Evolutionary conservation across 192 early-diverging fungal species (phyloP), one percentile per base, ranked within the genome.

Genomic region (Coemansia sp.): DNA sequence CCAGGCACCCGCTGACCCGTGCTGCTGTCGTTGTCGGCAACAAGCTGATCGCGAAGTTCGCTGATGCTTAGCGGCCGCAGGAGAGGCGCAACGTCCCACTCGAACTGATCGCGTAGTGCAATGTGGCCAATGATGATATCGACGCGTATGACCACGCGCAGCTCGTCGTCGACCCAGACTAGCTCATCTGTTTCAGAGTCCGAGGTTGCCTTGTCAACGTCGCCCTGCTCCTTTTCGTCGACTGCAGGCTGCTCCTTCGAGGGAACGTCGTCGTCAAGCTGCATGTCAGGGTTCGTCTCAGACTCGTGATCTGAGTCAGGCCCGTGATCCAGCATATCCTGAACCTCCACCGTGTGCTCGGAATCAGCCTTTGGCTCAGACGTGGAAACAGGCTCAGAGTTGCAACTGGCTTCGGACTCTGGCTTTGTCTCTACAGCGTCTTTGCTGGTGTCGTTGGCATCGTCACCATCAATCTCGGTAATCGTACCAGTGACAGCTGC

Each of bases 101-200:
- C 95, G 59, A 98, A 89, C 63, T 94, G 92, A 78, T 98, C 95
- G 18, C 89, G 82, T 27, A 96, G 80, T 11, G 84, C 88, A 46
- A 86, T 83, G 47, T 91, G 87, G 15, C 86, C 93, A 18, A 98
- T 87, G 0, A 91, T 86, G 27, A 98, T 87, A 68, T 96, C 93
- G 55, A 98, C 78, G 75, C 89, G 92, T 43, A 96, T 88, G 3
- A 88, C 65, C 12, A 89, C 87, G 15, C 94, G 82, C 22, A 93
- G 73, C 69, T 96, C 92, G 24, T 78, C 71, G 42, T 73, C 63
- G 0, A 65, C 58, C 74, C 74, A 78, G 17, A 46, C 34, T 2
- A 64, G 64, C 56, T 39, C 48, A 1, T 58, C 38, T 42, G 9
- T 14, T 3, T 37, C 18, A 4, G n/a, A 5, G 6, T 27, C 52